Conservation (phyloP, 441 rosid genomes). For the California macrophylla region DNA sequence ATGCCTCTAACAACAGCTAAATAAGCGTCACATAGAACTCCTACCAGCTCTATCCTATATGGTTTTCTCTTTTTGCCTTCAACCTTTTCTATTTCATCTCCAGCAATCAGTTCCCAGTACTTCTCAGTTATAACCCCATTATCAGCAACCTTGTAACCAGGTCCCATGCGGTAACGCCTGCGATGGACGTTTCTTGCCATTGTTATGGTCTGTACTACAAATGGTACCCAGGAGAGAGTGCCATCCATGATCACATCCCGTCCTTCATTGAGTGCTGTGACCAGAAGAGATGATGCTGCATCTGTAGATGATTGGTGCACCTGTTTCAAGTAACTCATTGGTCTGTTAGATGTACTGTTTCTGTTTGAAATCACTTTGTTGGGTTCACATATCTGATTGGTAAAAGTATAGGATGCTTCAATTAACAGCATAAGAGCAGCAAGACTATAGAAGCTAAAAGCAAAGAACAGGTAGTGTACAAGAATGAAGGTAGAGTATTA, state of each 20-base stretch:
- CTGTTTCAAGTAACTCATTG: slow-evolving; percentile 21
- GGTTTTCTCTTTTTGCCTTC: slow-evolving; percentile 37
- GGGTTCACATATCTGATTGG: too few species aligned
- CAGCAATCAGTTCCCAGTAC: slow-evolving; percentile 56
- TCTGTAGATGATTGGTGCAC: slow-evolving; percentile 79
- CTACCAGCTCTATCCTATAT: slow-evolving; percentile 65
- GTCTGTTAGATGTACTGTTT: background rate
- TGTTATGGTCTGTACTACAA: slow-evolving; percentile 56
- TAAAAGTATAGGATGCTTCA: too few species aligned
- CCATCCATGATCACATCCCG: slow-evolving; percentile 95
- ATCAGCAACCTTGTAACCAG: slow-evolving; percentile 48
- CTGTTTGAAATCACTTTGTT: background rate
- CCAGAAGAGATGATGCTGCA: slow-evolving; percentile 78
- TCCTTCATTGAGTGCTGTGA: slow-evolving; percentile 82
- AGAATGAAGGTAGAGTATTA: too few species aligned
- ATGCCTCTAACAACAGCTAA: slow-evolving; percentile 84
- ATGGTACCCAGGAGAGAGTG: slow-evolving; percentile 87
- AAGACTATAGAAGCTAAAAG: too few species aligned
- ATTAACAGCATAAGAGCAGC: too few species aligned
- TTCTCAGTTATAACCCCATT: slow-evolving; percentile 53
- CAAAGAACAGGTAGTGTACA: too few species aligned
- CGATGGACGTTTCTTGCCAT: slow-evolving; percentile 81
- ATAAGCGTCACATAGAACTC: slow-evolving; percentile 83
- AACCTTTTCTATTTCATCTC: slow-evolving; percentile 19
- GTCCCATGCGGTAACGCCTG: slow-evolving; percentile 61